Evolutionary conservation across 352 stramenopile genomes (phyloP).

Genomic region (Pythium brassicae): DNA sequence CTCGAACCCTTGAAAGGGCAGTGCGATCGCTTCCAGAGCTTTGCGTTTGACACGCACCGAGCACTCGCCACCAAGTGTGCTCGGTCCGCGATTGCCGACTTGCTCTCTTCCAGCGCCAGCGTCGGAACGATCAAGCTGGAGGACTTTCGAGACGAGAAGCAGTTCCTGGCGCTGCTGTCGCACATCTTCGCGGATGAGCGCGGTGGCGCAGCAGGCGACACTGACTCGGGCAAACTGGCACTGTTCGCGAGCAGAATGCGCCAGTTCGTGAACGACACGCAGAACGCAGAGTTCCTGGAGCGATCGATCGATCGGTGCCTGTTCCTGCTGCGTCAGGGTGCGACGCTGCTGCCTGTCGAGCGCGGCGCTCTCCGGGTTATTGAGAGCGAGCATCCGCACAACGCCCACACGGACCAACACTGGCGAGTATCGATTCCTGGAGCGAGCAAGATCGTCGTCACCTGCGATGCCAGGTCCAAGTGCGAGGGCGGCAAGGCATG

Average conservation of each 20-base stretch:
- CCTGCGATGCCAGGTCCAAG: constrained; percentile 69
- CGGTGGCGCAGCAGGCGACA: neutral
- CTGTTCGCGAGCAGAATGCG: constrained; percentile 21
- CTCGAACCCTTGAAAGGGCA: constrained; percentile 66
- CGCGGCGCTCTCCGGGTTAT: constrained; percentile 46
- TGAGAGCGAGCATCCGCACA: constrained; percentile 74
- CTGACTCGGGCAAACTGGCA: neutral
- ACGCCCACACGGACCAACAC: constrained; percentile 60
- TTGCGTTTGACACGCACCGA: constrained; percentile 57
- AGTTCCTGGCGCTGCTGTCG: constrained; percentile 45
- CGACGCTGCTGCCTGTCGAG: constrained; percentile 25
- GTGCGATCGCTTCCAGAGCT: constrained; percentile 45
- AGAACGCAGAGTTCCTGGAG: constrained; percentile 16
- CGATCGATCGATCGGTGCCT: constrained; percentile 19
- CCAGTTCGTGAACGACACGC: constrained; percentile 15
- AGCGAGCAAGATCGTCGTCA: constrained; percentile 54
- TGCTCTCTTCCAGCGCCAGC: constrained; percentile 24
- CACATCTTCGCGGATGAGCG: constrained; percentile 23
- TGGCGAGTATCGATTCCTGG: constrained; percentile 67
- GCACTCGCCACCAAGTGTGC: constrained; percentile 57
- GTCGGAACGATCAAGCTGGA: constrained; percentile 12
- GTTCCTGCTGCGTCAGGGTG: constrained; percentile 21
- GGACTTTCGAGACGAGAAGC: constrained; percentile 29
- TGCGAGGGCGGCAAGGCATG: constrained; percentile 66
- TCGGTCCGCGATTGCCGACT: constrained; percentile 32